These are phyloP conservation scores for Saturnispora serradocipensis DNA, from an alignment of 805 yeast species.

Conservation along the genomic window DNA sequence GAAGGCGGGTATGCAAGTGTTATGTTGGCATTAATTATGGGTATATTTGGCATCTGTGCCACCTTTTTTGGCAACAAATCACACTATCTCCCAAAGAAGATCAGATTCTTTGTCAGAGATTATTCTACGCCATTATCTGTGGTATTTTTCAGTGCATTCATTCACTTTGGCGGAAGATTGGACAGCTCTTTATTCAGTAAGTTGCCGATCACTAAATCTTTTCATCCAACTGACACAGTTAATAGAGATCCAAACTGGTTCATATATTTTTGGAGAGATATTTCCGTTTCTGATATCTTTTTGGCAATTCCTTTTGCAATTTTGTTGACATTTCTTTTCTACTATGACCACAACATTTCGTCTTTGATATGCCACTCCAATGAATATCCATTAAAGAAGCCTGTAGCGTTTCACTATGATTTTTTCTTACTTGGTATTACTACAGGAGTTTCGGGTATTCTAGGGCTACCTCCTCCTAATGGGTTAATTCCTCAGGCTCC, in stretches of 20 bases:
- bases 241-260: conserved; percentile 61
- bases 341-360: conserved; percentile 93
- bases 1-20: conserved; percentile 52
- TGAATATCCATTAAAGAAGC: conserved; percentile 73
- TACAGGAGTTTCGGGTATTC: conserved; percentile 77
- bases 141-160: conserved; percentile 84
- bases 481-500: conserved; percentile 98
- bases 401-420: conserved; percentile 90
- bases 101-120: conserved; percentile 70
- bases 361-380: conserved; percentile 86
- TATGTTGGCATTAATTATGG: conserved; percentile 65
- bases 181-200: conserved; percentile 45
- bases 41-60: conserved; percentile 61
- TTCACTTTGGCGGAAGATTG: conserved; percentile 82
- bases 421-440: conserved; percentile 74
- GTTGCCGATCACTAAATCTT: conserved; percentile 65
- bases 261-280: conserved; percentile 61
- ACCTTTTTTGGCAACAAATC: conserved; percentile 51
- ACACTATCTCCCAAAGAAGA: conserved; percentile 46
- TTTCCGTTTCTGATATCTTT: conserved; percentile 67
- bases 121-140: conserved; percentile 80
- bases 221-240: conserved; percentile 52
- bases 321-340: conserved; percentile 72
- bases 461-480: conserved; percentile 94
- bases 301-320: conserved; percentile 90